These are phyloP conservation scores for Penicillium manginii DNA, from an alignment of 495 filamentous ascomycete species.

Conservation along the genomic window DNA sequence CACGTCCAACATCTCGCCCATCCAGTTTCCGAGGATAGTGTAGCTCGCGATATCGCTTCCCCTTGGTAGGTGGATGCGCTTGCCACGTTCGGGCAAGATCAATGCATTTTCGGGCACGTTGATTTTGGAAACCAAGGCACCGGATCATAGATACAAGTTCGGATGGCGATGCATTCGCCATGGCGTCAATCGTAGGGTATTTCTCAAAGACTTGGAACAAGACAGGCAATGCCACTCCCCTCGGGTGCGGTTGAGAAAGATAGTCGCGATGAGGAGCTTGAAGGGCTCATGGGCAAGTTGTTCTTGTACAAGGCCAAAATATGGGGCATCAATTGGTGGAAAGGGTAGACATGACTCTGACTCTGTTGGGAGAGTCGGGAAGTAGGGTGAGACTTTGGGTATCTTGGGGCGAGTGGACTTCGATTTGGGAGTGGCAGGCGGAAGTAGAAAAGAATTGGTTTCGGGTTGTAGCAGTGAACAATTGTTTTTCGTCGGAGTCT, in stretches of 20 bases:
- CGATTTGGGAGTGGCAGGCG: constrained; percentile 13
- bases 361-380: constrained; percentile 43
- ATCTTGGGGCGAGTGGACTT: constrained; percentile 27
- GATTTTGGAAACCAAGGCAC: constrained; percentile 75
- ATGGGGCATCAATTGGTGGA: constrained; percentile 61
- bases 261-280: constrained; percentile 71
- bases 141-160: constrained; percentile 67
- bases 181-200: constrained; percentile 68
- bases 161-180: constrained; percentile 60
- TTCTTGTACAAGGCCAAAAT: constrained; percentile 86
- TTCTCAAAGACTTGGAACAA: constrained; percentile 67
- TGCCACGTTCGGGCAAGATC: constrained; percentile 74
- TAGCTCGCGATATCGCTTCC: constrained; percentile 63
- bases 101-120: constrained; percentile 63
- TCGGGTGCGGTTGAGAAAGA: constrained; percentile 81
- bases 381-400: constrained; percentile 52
- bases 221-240: constrained; percentile 77
- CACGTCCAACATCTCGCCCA: constrained; percentile 55
- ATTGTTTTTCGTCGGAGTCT: constrained; percentile 6
- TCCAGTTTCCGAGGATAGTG: constrained; percentile 67
- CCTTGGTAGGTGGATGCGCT: constrained; percentile 59
- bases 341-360: constrained; percentile 70
- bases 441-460: neutral
- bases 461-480: neutral
- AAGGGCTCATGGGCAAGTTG: constrained; percentile 72